Conservation (phyloP, 257 asterid genomes). For the Rhazya stricta region DNA sequence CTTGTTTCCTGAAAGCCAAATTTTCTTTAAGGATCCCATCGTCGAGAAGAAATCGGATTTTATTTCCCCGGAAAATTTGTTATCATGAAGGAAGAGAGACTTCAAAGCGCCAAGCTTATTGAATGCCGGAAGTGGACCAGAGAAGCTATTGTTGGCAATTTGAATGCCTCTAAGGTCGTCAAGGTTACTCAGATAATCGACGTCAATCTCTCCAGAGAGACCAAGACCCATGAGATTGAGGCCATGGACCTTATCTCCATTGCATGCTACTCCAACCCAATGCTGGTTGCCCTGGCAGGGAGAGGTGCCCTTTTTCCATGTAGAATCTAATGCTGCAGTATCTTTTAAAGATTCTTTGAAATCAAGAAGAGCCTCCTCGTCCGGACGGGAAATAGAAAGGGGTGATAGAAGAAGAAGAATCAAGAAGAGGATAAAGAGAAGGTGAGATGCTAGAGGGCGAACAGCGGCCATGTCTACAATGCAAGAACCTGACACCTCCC, state of each 20-base stretch:
- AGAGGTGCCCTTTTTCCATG: slow-evolving; percentile 55
- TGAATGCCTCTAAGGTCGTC: slow-evolving; percentile 41
- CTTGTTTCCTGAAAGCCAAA: slow-evolving; percentile 46
- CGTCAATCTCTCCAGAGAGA: slow-evolving; percentile 36
- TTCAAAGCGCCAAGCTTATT: slow-evolving; percentile 51
- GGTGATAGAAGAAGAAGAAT: slow-evolving; percentile 25
- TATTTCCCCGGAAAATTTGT: slow-evolving; percentile 60
- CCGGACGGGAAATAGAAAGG: slow-evolving; percentile 31
- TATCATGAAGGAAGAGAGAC: slow-evolving; percentile 38
- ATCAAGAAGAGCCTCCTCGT: slow-evolving; percentile 44
- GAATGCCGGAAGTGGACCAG: slow-evolving; percentile 56
- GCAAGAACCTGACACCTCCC: slow-evolving; percentile 25
- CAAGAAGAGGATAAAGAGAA: slow-evolving; percentile 19
- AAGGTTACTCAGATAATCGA: slow-evolving; percentile 34
- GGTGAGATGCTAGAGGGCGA: slow-evolving; percentile 25
- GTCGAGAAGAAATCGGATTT: slow-evolving; percentile 33
- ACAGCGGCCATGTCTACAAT: slow-evolving; percentile 38
- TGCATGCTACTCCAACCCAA: slow-evolving; percentile 67
- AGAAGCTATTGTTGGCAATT: slow-evolving; percentile 51
- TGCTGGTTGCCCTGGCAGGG: slow-evolving; percentile 42
- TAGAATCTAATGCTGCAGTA: slow-evolving; percentile 44
- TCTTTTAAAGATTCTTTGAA: slow-evolving; percentile 47
- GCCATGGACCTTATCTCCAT: slow-evolving; percentile 31
- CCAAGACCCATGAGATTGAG: slow-evolving; percentile 42
- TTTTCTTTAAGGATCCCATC: slow-evolving; percentile 49